Percentiles rank a stretch among this genome's conserved stretches.
Evolutionary conservation across 495 filamentous ascomycete species (phyloP).

Genomic region (Penicillium salamii): DNA sequence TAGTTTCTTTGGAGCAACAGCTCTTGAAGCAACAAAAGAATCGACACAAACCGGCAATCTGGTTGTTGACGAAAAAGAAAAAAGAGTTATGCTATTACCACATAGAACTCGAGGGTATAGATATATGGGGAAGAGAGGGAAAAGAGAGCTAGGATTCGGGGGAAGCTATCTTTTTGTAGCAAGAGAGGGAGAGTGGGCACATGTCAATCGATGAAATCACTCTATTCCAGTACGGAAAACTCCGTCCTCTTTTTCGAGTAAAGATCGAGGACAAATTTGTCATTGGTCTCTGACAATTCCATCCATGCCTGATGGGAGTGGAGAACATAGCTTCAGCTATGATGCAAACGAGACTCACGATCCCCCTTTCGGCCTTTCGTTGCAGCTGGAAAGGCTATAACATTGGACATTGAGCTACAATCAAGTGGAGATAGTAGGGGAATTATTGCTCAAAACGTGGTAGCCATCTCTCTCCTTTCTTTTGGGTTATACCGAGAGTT

Average conservation of each 20-base stretch:
- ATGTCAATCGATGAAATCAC: neutral
- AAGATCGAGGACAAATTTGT: neutral
- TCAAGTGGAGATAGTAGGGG: neutral
- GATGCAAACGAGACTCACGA: neutral
- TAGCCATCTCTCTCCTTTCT: neutral
- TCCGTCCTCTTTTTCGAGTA: neutral
- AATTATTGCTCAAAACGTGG: neutral
- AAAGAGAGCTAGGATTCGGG: conserved; percentile 4
- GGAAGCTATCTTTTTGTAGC: conserved; percentile 15
- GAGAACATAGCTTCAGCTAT: conserved; percentile 15
- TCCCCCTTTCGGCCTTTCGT: conserved; percentile 4
- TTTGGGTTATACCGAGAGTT: neutral
- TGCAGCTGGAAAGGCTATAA: conserved; percentile 4
- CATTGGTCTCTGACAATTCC: neutral
- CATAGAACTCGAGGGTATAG: neutral
- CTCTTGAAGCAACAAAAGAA: conserved; percentile 23
- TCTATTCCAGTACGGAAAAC: too few species aligned
- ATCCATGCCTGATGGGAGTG: conserved; percentile 2
- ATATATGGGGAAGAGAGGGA: conserved; percentile 3
- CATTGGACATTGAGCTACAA: neutral
- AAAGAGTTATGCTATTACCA: neutral
- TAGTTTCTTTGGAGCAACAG: conserved; percentile 20
- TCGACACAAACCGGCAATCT: conserved; percentile 19
- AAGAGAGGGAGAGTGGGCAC: conserved; percentile 4
- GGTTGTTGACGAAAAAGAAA: neutral